Evolutionary conservation across 192 early-diverging fungal genomes (phyloP).

Genomic region (Geranomyces michiganensis): DNA sequence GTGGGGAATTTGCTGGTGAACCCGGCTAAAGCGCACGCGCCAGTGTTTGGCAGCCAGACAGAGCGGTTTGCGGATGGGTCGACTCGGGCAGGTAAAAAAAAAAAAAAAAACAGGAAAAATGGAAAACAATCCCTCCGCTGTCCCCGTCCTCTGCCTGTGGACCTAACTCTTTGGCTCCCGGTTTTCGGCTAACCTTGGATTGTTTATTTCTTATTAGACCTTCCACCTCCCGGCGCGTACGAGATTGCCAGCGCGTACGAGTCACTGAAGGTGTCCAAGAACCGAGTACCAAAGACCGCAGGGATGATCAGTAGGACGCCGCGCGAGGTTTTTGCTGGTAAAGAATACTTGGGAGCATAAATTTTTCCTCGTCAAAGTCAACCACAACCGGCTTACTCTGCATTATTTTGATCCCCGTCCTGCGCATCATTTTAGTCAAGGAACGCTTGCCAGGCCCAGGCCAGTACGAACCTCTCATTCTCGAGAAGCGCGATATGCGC

Average conservation of each 20-base stretch:
- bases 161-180: background rate
- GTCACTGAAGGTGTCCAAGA: slow-evolving; percentile 37
- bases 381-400: too few species aligned
- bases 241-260: slow-evolving; percentile 51
- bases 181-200: background rate
- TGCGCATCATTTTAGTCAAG: slow-evolving; percentile 38
- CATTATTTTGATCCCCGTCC: too few species aligned
- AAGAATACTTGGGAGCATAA: slow-evolving; percentile 5
- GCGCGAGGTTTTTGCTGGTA: slow-evolving; percentile 53
- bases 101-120: background rate
- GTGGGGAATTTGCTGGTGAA: slow-evolving; percentile 36
- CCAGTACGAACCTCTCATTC: slow-evolving; percentile 42
- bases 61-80: slow-evolving; percentile 43
- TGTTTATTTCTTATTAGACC: slow-evolving; percentile 15
- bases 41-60: slow-evolving; percentile 62
- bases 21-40: slow-evolving; percentile 44
- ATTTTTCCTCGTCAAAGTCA: background rate
- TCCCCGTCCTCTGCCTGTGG: background rate
- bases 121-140: too few species aligned
- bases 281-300: slow-evolving; percentile 34
- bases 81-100: slow-evolving; percentile 6
- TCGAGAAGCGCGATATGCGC: slow-evolving; percentile 27
- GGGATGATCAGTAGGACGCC: slow-evolving; percentile 39
- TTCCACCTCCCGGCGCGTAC: slow-evolving; percentile 61
- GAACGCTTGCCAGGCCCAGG: slow-evolving; percentile 51